Conservation (phyloP, 2,329 filamentous ascomycete genomes). For the Fusarium sp. region DNA sequence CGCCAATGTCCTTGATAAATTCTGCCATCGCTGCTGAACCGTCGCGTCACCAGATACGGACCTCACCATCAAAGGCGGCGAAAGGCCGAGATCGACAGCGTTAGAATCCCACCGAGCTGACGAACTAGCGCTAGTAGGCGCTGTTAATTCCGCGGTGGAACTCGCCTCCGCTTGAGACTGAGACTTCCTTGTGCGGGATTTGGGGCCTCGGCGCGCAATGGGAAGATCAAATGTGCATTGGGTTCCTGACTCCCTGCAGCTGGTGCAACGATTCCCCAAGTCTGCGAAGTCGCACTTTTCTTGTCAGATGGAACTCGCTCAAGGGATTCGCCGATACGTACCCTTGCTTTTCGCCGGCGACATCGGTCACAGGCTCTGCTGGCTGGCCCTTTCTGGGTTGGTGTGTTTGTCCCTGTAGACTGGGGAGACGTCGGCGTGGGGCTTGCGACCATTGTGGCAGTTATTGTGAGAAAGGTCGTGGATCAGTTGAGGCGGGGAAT, state of each 20-base stretch:
- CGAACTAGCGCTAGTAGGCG: not conserved
- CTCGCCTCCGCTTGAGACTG: not conserved
- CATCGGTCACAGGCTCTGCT: conserved; percentile 54
- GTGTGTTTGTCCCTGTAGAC: conserved; percentile 24
- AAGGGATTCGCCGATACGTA: conserved; percentile 33
- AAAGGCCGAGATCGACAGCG: conserved; percentile 38
- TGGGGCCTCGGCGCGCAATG: conserved; percentile 55
- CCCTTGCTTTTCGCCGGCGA: conserved; percentile 54
- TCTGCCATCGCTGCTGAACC: conserved; percentile 48
- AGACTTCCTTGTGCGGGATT: conserved; percentile 37
- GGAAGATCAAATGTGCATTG: conserved; percentile 56
- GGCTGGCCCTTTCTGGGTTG: conserved; percentile 23
- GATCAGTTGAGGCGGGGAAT: conserved; percentile 31
- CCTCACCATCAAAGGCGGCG: conserved; percentile 41
- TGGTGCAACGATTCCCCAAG: conserved; percentile 46
- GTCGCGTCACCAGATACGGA: conserved; percentile 23
- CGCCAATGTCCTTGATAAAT: conserved; percentile 43
- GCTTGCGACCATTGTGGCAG: conserved; percentile 18
- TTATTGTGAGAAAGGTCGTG: not conserved
- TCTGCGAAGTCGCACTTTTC: conserved; percentile 49
- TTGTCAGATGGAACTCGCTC: not conserved
- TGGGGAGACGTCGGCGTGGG: conserved; percentile 38
- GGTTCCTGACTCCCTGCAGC: conserved; percentile 51
- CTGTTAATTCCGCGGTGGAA: conserved; percentile 38
- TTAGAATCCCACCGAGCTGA: conserved; percentile 41